Evolutionary conservation across 768 basidiomycete genomes (phyloP), one percentile per base, ranked within the genome.

Genomic region (Xerocomus potaroensis): DNA sequence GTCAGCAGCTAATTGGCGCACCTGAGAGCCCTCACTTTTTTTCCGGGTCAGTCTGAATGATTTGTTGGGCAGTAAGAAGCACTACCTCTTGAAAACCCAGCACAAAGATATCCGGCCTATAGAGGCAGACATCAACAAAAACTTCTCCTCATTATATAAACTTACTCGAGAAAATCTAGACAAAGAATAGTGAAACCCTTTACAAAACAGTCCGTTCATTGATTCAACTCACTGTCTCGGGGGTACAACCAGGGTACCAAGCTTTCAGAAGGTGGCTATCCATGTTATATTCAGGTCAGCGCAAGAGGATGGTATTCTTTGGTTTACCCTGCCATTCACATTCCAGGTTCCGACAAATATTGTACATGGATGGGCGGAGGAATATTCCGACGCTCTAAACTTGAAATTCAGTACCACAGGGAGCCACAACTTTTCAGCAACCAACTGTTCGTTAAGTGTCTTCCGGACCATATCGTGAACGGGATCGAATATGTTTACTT

Each of bases 51-150:
- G 93, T 86, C 64, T 96, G 93, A 14, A 97, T 75, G 34, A 99
- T 97, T 64, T 97, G 94, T 58, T 94, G 91, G 3, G 96, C 91
- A n/a, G 91, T 97, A 38, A 99, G 77, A 4, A 93, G 92, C 0
- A 99, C 96, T 43, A 99, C 93, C 67, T 99, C 96, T 66, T 99
- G 94, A 63, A 97, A 96, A 2, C 89, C 91, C 23, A 97, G 72
- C 18, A 84, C 84, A 62, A 95, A 84, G 51, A 98, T 81, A 60
- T 97, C 93, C 6, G 93, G 92, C 35, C 88, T 89, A 43, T 30
- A 37, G 21, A 16, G 37, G 53, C 35, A 42, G 15, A 10, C 14
- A 8, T 60, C 48, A 59, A 49, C 31, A 39, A 71, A 55, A 45
- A 54, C 66, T 69, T 53, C 5, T 49, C 6, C 15, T 45, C 2